Conservation (phyloP, 805 yeast species). For the Zygoascus flipseniorum region DNA sequence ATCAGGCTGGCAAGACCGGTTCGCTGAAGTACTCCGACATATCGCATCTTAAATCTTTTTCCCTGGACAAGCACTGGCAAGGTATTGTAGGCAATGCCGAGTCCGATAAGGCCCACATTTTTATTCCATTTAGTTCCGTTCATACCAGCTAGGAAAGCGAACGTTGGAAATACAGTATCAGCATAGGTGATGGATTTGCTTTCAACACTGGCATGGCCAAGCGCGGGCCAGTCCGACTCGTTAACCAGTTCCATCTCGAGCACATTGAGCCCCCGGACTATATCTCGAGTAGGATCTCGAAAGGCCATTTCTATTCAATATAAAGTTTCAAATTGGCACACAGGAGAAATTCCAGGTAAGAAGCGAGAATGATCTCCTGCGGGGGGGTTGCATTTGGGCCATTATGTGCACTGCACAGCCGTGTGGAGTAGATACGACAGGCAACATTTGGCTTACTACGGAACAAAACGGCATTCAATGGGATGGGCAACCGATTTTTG, state of each 20-base stretch:
- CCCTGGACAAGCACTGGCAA: conserved; percentile 5
- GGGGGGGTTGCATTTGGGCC: background rate
- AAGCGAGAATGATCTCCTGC: background rate
- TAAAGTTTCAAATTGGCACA: background rate
- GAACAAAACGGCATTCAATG: no score
- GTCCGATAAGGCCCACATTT: conserved; percentile 19
- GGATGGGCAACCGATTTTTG: no score
- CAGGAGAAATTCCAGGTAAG: background rate
- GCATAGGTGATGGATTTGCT: conserved; percentile 20
- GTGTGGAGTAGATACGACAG: background rate
- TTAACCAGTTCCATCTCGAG: conserved; percentile 25
- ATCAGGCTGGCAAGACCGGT: conserved; percentile 22
- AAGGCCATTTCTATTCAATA: conserved; percentile 1
- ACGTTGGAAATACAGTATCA: conserved; percentile 26
- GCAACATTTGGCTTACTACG: background rate
- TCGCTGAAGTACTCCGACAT: conserved; percentile 26
- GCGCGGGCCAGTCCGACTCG: conserved; percentile 8
- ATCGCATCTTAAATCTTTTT: conserved; percentile 12
- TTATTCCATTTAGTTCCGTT: conserved; percentile 12
- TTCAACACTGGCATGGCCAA: conserved; percentile 20
- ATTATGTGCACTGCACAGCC: background rate
- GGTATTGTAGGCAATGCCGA: conserved; percentile 24
- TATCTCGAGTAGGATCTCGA: conserved; percentile 22
- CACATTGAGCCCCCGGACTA: conserved; percentile 23
- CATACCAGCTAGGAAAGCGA: conserved; percentile 25